Conservation (phyloP, 2,329 filamentous ascomycete species). For the Arthrinium phaeospermum region DNA sequence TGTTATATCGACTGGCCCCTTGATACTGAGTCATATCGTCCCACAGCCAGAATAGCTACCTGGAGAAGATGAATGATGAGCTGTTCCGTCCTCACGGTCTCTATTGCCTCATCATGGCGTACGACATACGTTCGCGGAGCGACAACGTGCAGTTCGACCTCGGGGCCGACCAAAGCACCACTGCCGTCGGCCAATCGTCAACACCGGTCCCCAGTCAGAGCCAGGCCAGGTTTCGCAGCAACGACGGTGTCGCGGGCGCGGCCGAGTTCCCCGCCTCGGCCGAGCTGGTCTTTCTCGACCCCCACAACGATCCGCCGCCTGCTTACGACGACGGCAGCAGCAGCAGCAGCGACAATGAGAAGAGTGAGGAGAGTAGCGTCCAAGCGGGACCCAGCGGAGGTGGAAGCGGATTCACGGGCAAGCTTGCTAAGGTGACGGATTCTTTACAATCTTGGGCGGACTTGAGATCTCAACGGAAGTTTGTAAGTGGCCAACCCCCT, state of each 20-base stretch:
- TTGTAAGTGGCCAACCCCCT: not conserved
- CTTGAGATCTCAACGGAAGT: slow-evolving; percentile 8
- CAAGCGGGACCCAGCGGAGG: not conserved
- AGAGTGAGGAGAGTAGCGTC: not conserved
- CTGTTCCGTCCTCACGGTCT: slow-evolving; percentile 1
- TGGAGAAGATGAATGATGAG: not conserved
- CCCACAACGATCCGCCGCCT: not conserved
- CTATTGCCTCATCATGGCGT: slow-evolving; percentile 14
- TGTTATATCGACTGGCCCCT: not conserved
- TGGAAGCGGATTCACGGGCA: not conserved
- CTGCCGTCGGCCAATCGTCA: not conserved
- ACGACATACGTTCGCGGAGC: not conserved
- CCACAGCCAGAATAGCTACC: not conserved
- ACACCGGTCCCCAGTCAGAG: too few relatives aligned
- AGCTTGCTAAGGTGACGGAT: not conserved
- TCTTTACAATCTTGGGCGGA: not conserved
- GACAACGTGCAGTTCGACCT: slow-evolving; percentile 1
- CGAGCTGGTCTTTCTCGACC: slow-evolving; percentile 11
- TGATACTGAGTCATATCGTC: not conserved
- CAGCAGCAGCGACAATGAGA: not conserved
- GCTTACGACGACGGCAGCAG: not conserved
- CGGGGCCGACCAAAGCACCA: not conserved
- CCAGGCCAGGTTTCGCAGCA: not conserved
- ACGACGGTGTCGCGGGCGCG: not conserved
- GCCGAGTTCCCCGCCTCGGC: slow-evolving; percentile 13